phyloP scores from a whole-genome alignment of 257 asterid genomes.

The Cynanchum wilfordii region DNA sequence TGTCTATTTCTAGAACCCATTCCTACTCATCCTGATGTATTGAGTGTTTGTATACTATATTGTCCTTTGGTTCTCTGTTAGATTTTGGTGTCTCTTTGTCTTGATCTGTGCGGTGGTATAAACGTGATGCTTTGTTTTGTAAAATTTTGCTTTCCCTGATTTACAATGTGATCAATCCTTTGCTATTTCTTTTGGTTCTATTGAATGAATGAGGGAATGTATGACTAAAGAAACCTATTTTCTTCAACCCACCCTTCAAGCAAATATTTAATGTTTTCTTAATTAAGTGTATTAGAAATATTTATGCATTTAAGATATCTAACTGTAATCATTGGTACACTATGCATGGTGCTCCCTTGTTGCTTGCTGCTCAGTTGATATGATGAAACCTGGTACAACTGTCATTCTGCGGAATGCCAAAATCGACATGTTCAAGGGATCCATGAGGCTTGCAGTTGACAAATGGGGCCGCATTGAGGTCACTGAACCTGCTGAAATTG shows the following conservation, averaged over 20 bases:
- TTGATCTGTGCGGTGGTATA: background rate
- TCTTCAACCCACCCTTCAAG: background rate
- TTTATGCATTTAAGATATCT: background rate
- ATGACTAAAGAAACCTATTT: background rate
- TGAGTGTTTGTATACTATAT: background rate
- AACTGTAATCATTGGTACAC: background rate
- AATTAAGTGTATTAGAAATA: background rate
- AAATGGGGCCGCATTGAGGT: constrained; percentile 73
- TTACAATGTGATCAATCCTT: background rate
- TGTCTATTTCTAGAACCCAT: background rate
- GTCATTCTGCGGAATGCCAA: constrained; percentile 61
- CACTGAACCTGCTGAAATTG: constrained; percentile 46
- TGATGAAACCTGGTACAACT: constrained; percentile 50
- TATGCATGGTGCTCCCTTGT: background rate
- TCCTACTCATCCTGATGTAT: background rate
- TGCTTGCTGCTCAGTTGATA: constrained; percentile 38
- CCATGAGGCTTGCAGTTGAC: constrained; percentile 69
- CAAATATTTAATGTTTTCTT: background rate
- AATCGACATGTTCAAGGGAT: constrained; percentile 63
- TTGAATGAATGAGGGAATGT: background rate
- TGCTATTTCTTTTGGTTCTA: constrained; percentile 1
- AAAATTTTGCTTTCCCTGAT: background rate
- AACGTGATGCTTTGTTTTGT: background rate
- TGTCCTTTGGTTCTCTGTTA: background rate
- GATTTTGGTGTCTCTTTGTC: background rate